Evolutionary conservation across 2,329 filamentous ascomycete species (phyloP).

Genomic region (Aspergillus carbonarius): DNA sequence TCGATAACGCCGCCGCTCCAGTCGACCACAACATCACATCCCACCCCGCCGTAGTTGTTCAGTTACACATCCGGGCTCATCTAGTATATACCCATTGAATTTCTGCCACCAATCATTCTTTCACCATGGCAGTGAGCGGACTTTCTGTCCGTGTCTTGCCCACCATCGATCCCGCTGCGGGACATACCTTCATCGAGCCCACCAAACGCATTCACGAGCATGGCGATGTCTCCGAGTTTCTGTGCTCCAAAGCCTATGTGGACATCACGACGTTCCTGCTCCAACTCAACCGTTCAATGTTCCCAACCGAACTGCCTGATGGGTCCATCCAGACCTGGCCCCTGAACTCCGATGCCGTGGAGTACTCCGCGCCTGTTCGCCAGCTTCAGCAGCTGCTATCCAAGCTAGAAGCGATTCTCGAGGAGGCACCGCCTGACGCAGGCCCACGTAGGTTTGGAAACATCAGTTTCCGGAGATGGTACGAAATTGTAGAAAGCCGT

Average conservation of each 20-base stretch:
- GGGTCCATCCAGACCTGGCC: conserved; percentile 52
- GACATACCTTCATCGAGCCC: conserved; percentile 65
- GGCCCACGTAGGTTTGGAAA: conserved; percentile 92
- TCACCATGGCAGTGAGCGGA: conserved; percentile 24
- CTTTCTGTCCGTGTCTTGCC: conserved; percentile 39
- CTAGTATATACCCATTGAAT: neutral
- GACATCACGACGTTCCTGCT: conserved; percentile 85
- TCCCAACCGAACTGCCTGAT: conserved; percentile 60
- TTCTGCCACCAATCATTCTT: neutral
- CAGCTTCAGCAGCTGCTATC: conserved; percentile 66
- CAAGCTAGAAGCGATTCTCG: conserved; percentile 65
- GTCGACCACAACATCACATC: neutral
- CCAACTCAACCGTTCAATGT: conserved; percentile 85
- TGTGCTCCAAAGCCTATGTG: conserved; percentile 76
- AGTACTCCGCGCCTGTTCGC: conserved; percentile 59
- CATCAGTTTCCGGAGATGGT: conserved; percentile 83
- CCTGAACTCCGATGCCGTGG: conserved; percentile 40
- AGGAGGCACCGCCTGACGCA: conserved; percentile 77
- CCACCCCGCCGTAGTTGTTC: neutral
- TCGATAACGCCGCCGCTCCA: conserved; percentile 1
- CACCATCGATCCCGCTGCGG: conserved; percentile 47
- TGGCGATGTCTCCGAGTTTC: conserved; percentile 76
- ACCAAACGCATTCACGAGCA: conserved; percentile 81
- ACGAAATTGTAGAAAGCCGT: conserved; percentile 64
- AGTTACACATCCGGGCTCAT: neutral